Conservation (phyloP, 139 green algal species). For the Gonium pectorale region DNA sequence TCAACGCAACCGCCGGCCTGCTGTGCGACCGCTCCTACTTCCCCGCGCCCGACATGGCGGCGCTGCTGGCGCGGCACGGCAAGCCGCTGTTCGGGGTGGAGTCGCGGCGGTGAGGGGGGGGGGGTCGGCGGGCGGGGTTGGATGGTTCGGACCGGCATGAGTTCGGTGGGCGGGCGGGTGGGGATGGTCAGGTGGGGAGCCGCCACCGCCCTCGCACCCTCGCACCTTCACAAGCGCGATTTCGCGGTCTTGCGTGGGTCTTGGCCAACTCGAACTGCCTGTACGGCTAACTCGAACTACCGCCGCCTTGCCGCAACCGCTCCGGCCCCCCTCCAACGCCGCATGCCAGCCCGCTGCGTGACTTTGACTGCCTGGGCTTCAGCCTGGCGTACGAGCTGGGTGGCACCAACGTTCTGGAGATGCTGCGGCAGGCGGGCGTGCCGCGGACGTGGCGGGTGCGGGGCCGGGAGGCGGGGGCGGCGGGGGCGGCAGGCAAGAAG, state of each 20-base stretch:
- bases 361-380: slow-evolving; percentile 81
- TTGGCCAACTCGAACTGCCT: no score
- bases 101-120: slow-evolving; percentile 42
- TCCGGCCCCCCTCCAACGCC: not conserved
- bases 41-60: slow-evolving; percentile 54
- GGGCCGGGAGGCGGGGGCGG: not conserved
- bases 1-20: slow-evolving; percentile 68
- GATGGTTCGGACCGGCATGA: no score
- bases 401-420: slow-evolving; percentile 82
- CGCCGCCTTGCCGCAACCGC: no score
- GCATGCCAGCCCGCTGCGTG: slow-evolving; percentile 35
- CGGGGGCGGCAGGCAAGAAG: not conserved
- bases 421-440: slow-evolving; percentile 67
- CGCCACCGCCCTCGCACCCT: no score
- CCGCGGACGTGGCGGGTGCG: slow-evolving; percentile 46
- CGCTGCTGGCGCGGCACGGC: slow-evolving; percentile 61
- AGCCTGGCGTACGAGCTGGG: slow-evolving; percentile 74
- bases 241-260: no score
- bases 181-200: no score
- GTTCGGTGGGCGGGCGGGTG: no score
- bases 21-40: slow-evolving; percentile 82
- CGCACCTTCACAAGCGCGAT: no score
- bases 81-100: slow-evolving; percentile 75
- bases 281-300: no score
- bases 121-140: slow-evolving; percentile 33